Evolutionary conservation across 768 basidiomycete genomes (phyloP).

Genomic region (Pholiota molesta): DNA sequence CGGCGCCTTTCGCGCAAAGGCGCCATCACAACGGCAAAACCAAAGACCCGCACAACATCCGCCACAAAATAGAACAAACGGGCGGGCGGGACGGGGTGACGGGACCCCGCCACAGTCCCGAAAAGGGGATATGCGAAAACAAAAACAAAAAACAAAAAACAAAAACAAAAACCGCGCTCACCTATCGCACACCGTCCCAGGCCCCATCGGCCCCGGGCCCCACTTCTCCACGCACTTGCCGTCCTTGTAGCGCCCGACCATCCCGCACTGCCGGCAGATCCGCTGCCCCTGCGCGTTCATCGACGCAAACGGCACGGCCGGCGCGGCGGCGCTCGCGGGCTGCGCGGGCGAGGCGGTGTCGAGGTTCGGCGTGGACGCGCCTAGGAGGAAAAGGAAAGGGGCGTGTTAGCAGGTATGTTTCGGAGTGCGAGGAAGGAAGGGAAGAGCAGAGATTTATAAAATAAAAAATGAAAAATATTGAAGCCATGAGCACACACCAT

Average conservation of each 20-base stretch:
- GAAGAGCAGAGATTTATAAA: too few species aligned
- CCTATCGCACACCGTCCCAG: constrained; percentile 84
- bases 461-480: too few species aligned
- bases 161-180: constrained; percentile 37
- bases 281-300: constrained; percentile 69
- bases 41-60: background rate
- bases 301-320: constrained; percentile 37
- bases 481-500: too few species aligned
- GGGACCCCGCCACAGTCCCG: background rate
- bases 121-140: background rate
- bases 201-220: constrained; percentile 84
- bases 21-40: background rate
- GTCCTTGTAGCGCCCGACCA: constrained; percentile 78
- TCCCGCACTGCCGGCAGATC: constrained; percentile 76
- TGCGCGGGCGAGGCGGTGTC: constrained; percentile 21
- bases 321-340: constrained; percentile 16
- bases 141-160: background rate
- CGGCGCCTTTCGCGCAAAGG: background rate
- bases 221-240: constrained; percentile 88
- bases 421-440: too few species aligned
- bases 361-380: constrained; percentile 14
- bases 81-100: background rate
- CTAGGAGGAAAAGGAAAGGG: background rate
- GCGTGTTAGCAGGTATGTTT: background rate
- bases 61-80: background rate